phyloP scores from a whole-genome alignment of 768 basidiomycete species.

The Lyophyllum decastes region DNA sequence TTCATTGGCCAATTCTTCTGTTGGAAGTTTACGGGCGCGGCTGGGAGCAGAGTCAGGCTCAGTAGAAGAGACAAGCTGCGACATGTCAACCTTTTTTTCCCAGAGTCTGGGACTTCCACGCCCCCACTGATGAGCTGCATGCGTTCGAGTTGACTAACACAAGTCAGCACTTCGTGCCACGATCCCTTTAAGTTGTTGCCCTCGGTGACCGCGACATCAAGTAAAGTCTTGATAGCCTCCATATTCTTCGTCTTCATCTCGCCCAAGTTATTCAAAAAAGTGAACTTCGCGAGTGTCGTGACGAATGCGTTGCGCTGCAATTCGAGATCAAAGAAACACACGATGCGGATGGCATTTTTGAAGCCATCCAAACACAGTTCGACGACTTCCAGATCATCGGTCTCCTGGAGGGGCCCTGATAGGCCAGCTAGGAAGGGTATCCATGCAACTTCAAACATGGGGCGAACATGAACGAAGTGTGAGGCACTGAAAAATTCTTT shows the following conservation, averaged over 20 bases:
- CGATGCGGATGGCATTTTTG: constrained; percentile 94
- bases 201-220: constrained; percentile 95
- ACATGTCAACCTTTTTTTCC: constrained; percentile 73
- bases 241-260: constrained; percentile 99
- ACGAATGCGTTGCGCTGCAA: constrained; percentile 99
- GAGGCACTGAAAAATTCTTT: constrained; percentile 95
- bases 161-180: constrained; percentile 95
- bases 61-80: neutral
- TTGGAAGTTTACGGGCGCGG: constrained; percentile 64
- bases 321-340: constrained; percentile 96
- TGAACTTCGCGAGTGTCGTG: constrained; percentile 94
- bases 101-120: constrained; percentile 77
- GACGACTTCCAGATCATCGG: constrained; percentile 91
- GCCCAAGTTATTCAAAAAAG: constrained; percentile 94
- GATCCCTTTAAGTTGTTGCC: constrained; percentile 94
- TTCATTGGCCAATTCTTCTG: constrained; percentile 95
- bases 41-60: constrained; percentile 24
- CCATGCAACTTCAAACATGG: constrained; percentile 99
- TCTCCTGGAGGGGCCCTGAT: constrained; percentile 92
- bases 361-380: constrained; percentile 94
- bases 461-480: constrained; percentile 92
- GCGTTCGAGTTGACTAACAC: constrained; percentile 97
- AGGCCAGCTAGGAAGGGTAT: constrained; percentile 96
- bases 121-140: constrained; percentile 98
- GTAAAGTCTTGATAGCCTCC: constrained; percentile 94